A percentile compares a stretch with the other conserved stretches of the same genome.
These are phyloP conservation scores for Biscutella laevigata DNA, from an alignment of 441 rosid genomes.

Conservation along the genomic window DNA sequence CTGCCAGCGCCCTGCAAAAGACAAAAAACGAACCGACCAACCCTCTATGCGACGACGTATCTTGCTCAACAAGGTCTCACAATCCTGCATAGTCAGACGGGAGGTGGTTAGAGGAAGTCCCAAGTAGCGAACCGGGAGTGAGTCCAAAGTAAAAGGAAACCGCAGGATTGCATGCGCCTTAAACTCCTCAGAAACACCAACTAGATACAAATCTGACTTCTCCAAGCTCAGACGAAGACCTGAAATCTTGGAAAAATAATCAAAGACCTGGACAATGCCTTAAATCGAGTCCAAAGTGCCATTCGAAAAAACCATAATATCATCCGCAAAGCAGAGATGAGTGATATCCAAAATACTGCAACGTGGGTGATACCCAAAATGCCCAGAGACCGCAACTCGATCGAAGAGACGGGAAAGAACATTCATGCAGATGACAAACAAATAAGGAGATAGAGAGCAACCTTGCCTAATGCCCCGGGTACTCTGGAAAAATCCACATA, in stretches of 20 bases:
- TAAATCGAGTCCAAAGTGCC: too few relatives aligned
- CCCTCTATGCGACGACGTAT: not conserved
- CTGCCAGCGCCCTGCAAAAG: not conserved
- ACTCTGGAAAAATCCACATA: not conserved
- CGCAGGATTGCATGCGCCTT: too few relatives aligned
- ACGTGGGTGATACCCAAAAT: not conserved
- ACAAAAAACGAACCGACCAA: not conserved
- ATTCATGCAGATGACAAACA: not conserved
- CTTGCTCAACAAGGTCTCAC: not conserved
- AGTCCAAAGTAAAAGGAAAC: too few relatives aligned
- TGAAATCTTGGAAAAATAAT: too few relatives aligned
- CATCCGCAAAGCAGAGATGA: not conserved
- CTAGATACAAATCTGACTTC: too few relatives aligned
- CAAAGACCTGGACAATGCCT: too few relatives aligned
- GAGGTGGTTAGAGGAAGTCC: too few relatives aligned
- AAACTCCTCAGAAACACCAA: too few relatives aligned
- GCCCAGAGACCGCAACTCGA: not conserved
- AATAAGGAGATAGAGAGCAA: not conserved
- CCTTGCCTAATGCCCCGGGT: not conserved
- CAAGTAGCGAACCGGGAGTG: too few relatives aligned
- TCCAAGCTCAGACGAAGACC: too few relatives aligned
- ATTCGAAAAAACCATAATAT: not conserved
- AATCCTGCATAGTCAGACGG: not conserved
- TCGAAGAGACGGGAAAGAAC: not conserved
- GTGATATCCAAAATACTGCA: too few relatives aligned